Conservation (phyloP, 2,329 filamentous ascomycete species). For the Zymoseptoria crescenta region DNA sequence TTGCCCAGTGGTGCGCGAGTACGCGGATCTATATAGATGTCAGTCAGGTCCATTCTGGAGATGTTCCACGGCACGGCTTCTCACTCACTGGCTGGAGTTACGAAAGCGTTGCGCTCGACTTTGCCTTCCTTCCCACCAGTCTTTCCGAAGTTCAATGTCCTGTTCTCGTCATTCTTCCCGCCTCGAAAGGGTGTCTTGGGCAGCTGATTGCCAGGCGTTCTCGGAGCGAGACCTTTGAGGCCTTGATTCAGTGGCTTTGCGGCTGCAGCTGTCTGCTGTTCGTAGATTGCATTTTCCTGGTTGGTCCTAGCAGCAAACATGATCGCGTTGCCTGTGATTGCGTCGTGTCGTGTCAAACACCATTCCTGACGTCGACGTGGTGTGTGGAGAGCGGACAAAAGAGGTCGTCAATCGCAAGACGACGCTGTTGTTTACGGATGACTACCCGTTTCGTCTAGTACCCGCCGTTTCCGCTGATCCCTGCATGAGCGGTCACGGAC, state of each 20-base stretch:
- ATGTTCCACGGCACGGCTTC: constrained; percentile 1
- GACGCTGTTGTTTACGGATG: neutral
- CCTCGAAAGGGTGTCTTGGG: constrained; percentile 55
- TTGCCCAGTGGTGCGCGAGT: constrained; percentile 76
- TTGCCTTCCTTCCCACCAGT: constrained; percentile 48
- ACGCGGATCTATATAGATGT: constrained; percentile 46
- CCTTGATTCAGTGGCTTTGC: constrained; percentile 65
- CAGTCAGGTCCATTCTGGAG: constrained; percentile 1
- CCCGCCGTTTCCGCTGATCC: neutral
- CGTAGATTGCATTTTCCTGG: constrained; percentile 79
- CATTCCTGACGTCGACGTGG: constrained; percentile 15
- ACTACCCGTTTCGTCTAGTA: neutral
- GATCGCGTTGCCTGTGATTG: constrained; percentile 29
- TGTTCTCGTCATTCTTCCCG: constrained; percentile 69
- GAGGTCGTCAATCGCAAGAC: neutral
- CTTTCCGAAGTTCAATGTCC: constrained; percentile 54
- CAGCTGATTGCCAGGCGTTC: constrained; percentile 72
- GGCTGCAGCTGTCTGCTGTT: constrained; percentile 61
- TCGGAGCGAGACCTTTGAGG: constrained; percentile 55
- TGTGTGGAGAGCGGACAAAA: neutral
- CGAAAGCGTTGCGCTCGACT: constrained; percentile 57
- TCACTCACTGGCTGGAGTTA: constrained; percentile 68
- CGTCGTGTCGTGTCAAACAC: neutral
- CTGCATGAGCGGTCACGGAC: neutral
- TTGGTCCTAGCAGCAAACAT: constrained; percentile 71